Conservation (phyloP, 805 yeast species). For the Lipomyces anomalus region DNA sequence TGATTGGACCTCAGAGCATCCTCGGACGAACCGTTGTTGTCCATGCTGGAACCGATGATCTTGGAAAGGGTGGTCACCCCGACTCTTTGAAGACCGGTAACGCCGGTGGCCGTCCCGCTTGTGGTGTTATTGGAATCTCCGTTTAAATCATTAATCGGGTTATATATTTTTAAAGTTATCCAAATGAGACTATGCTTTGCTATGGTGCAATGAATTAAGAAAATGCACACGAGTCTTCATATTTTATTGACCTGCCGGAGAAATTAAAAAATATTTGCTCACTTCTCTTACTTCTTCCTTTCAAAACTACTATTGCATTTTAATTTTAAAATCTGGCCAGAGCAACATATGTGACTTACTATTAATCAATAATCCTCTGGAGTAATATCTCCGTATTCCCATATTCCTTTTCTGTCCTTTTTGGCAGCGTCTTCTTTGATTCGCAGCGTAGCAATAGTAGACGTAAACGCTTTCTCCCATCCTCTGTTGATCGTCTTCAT, state of each 20-base stretch:
- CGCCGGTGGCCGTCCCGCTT: slow-evolving; percentile 92
- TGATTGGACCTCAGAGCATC: slow-evolving; percentile 81
- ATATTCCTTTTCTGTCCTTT: slow-evolving; percentile 53
- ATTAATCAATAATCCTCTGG: too few species aligned
- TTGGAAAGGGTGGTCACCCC: slow-evolving; percentile 83
- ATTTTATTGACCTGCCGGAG: too few species aligned
- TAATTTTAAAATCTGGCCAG: too few species aligned
- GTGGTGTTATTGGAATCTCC: slow-evolving; percentile 38
- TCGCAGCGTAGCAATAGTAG: slow-evolving; percentile 7
- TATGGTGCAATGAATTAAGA: too few species aligned
- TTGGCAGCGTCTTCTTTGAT: slow-evolving; percentile 52
- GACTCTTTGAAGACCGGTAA: slow-evolving; percentile 89
- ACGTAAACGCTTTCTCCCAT: slow-evolving; percentile 3
- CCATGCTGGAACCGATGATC: slow-evolving; percentile 82
- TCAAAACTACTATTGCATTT: too few species aligned
- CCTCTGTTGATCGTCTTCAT: slow-evolving; percentile 13
- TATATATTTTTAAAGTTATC: too few species aligned
- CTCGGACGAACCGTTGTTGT: slow-evolving; percentile 87
- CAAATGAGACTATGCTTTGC: too few species aligned
- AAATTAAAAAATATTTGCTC: too few species aligned
- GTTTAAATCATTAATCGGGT: slow-evolving; percentile 9
- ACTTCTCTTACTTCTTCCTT: too few species aligned
- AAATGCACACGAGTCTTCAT: too few species aligned
- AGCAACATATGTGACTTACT: too few species aligned
- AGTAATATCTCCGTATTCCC: slow-evolving; percentile 52